A percentile compares a stretch with the other conserved stretches of the same genome.
Evolutionary conservation across 805 yeast genomes (phyloP).

Genomic region (Metschnikowia continentalis): DNA sequence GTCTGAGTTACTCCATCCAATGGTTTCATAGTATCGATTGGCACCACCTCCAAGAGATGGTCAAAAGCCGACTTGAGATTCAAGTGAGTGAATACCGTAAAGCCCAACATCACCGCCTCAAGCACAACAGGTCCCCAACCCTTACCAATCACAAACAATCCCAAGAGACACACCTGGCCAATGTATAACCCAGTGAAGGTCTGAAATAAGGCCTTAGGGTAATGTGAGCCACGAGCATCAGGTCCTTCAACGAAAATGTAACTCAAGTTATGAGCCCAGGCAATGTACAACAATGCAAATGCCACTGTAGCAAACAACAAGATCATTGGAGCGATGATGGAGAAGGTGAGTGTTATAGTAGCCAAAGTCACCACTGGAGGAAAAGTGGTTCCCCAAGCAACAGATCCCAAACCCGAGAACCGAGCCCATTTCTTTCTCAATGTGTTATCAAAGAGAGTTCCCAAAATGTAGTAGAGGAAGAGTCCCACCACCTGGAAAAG

Average conservation of each 20-base stretch:
- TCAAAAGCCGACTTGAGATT: conserved; percentile 62
- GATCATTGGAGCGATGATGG: conserved; percentile 79
- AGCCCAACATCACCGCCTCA: conserved; percentile 59
- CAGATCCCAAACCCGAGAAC: conserved; percentile 48
- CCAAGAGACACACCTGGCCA: conserved; percentile 82
- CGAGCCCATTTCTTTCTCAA: conserved; percentile 65
- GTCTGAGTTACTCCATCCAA: conserved; percentile 67
- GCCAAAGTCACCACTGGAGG: conserved; percentile 73
- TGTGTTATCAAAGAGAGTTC: conserved; percentile 55
- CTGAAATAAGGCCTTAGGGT: conserved; percentile 86
- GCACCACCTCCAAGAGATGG: conserved; percentile 52
- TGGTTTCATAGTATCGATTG: conserved; percentile 72
- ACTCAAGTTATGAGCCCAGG: conserved; percentile 71
- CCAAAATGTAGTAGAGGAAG: conserved; percentile 55
- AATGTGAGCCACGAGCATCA: conserved; percentile 77
- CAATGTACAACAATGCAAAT: conserved; percentile 68
- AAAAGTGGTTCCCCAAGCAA: conserved; percentile 72
- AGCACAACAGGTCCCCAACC: conserved; percentile 92
- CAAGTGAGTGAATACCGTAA: conserved; percentile 67
- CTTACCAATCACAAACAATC: conserved; percentile 83
- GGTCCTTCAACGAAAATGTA: conserved; percentile 65
- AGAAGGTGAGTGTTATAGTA: conserved; percentile 61
- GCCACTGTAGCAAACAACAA: conserved; percentile 68
- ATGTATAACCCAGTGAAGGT: conserved; percentile 83
- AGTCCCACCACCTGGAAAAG: conserved; percentile 59